phyloP scores from a whole-genome alignment of 331 rosid species.

The Quercus tomentella region DNA sequence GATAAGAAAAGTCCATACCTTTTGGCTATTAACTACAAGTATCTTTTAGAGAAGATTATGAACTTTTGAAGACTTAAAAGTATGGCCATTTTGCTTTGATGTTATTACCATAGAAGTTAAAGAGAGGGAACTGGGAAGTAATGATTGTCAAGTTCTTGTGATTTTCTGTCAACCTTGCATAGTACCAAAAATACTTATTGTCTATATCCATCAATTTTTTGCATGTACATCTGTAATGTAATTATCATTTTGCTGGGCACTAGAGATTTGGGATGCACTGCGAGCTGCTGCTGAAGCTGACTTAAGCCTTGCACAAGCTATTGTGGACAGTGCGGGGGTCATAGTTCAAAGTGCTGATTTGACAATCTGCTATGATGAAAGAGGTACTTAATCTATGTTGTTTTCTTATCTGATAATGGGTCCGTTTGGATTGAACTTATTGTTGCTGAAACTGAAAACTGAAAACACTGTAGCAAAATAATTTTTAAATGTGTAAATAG shows the following conservation, averaged over 20 bases:
- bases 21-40: background rate
- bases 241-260: conserved; percentile 23
- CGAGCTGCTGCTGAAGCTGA: conserved; percentile 99
- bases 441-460: too few species aligned
- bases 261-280: conserved; percentile 99
- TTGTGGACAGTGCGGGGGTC: conserved; percentile 94
- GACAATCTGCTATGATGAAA: conserved; percentile 94
- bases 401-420: conserved; percentile 5
- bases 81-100: background rate
- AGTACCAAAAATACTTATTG: background rate
- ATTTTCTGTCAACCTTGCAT: conserved; percentile 1
- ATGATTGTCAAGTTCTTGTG: background rate
- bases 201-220: background rate
- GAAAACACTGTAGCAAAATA: too few species aligned
- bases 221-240: conserved; percentile 10
- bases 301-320: conserved; percentile 77
- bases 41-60: background rate
- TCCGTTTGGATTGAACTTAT: too few species aligned
- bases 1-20: background rate
- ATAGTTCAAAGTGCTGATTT: conserved; percentile 92
- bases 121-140: background rate
- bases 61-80: background rate
- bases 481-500: too few species aligned
- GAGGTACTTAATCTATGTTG: conserved; percentile 51
- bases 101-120: background rate